Evolutionary conservation across 164 flowering plant genomes (phyloP).

Genomic region (Nymphaea thermarum): DNA sequence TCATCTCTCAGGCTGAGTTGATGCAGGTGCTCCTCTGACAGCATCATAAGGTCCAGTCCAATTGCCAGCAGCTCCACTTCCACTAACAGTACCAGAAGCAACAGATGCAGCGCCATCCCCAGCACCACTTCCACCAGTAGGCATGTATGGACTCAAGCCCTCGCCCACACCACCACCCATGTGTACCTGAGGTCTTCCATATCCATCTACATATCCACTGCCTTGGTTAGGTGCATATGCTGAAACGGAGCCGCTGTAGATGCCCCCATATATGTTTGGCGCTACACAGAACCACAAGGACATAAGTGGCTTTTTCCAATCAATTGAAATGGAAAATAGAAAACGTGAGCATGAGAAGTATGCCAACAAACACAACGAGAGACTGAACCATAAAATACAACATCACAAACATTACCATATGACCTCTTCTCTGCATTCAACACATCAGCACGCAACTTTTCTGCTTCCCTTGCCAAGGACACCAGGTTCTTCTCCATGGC

Average conservation of each 20-base stretch:
- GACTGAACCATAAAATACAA: background rate
- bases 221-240: conserved; percentile 22
- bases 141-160: conserved; percentile 16
- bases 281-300: conserved; percentile 8
- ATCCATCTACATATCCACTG: conserved; percentile 23
- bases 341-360: background rate
- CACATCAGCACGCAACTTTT: conserved; percentile 45
- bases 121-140: conserved; percentile 5
- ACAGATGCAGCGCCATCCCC: conserved; percentile 3
- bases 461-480: conserved; percentile 58
- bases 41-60: conserved; percentile 20
- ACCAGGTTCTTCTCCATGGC: conserved; percentile 59
- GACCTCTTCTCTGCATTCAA: conserved; percentile 46
- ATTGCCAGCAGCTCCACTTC: conserved; percentile 2
- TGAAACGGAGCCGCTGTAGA: conserved; percentile 21
- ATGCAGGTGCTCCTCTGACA: conserved; percentile 3
- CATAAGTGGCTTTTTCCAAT: background rate
- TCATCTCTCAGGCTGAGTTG: conserved; percentile 4
- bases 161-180: conserved; percentile 18
- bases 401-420: conserved; percentile 25
- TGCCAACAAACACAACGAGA: background rate
- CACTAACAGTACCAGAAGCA: conserved; percentile 2
- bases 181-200: conserved; percentile 23
- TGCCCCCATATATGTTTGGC: conserved; percentile 22
- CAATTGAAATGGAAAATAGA: background rate